phyloP scores from a whole-genome alignment of 441 rosid species.

The Mallotus japonicus region DNA sequence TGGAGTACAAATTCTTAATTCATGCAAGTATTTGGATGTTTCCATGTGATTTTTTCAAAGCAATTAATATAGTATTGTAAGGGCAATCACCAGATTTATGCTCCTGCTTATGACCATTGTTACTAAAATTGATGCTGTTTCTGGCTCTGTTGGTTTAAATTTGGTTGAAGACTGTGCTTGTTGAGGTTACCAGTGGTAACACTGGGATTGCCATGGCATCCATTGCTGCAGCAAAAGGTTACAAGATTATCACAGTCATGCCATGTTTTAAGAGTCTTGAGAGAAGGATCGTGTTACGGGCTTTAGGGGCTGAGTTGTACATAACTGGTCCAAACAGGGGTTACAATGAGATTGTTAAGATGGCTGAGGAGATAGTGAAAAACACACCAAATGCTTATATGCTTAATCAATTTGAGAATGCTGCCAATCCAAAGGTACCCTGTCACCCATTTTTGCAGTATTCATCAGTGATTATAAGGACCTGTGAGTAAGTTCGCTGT shows the following conservation, averaged over 20 bases:
- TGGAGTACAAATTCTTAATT: neutral
- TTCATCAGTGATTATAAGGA: neutral
- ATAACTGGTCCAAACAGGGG: slow-evolving; percentile 50
- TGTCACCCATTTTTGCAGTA: neutral
- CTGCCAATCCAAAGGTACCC: slow-evolving; percentile 64
- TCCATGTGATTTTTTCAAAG: neutral
- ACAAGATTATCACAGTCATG: slow-evolving; percentile 53
- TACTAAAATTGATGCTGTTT: neutral
- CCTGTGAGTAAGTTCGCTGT: neutral
- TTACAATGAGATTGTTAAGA: slow-evolving; percentile 36
- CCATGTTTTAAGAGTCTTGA: slow-evolving; percentile 50
- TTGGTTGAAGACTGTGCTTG: slow-evolving; percentile 44
- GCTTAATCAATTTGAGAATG: slow-evolving; percentile 50
- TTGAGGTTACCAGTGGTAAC: slow-evolving; percentile 70
- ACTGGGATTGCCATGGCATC: slow-evolving; percentile 74
- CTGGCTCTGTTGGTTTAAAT: neutral
- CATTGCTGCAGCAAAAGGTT: slow-evolving; percentile 66
- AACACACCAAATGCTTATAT: slow-evolving; percentile 54
- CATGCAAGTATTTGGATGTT: neutral
- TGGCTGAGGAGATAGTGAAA: slow-evolving; percentile 50
- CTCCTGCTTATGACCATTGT: neutral
- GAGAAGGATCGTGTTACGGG: slow-evolving; percentile 54
- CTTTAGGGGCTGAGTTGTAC: slow-evolving; percentile 67
- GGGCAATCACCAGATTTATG: neutral
- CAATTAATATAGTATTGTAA: neutral